Evolutionary conservation across 2,329 filamentous ascomycete species (phyloP), one percentile per base, ranked within the genome.

Genomic region (Monosporascus sp.): DNA sequence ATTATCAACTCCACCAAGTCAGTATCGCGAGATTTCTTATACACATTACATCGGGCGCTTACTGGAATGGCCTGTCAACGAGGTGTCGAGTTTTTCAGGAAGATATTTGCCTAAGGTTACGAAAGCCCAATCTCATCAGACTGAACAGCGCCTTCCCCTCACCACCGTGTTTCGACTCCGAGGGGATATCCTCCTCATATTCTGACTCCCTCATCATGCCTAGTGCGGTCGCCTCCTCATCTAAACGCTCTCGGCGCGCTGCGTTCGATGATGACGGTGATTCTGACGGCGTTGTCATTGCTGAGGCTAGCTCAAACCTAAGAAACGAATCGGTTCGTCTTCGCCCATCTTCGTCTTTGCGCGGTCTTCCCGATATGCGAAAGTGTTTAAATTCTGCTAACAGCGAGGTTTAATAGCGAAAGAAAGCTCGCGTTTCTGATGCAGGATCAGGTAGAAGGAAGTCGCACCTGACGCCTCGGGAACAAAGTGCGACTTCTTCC

Each of bases 171-270:
- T 41, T 35, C 11, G 31, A 5, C 31, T 9, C 31, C 5, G 31
- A 14, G 31, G 9, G 31, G 31, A 35, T 9, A 14, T 35, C 14
- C 31, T 46, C 43, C 6, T 46, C 5, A 27, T 24, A 18, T 18
- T 15, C 43, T 11, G 31, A 35, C 4, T 35, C 31, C 2, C 25
- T 31, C 22, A 31, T 31, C 45, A 18, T 43, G 35, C n/a, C 47
- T 46, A 37, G 47, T 20, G 41, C 46, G 35, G 37, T 48, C 27
- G 57, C 58, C 37, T 57, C 53, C 37, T 47, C 53, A 11, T 53
- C 61, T 24, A 81, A 82, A 65, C 75, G 78, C 57, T 68, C 70
- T 22, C 70, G 73, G 44, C 69, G 60, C 48, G 65, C 59, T 41
- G 65, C 65, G 6, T 63, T 67, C 39, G 68, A 71, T 35, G 63